phyloP scores from a whole-genome alignment of 257 asterid species.

The Fraxinus cuspidata region DNA sequence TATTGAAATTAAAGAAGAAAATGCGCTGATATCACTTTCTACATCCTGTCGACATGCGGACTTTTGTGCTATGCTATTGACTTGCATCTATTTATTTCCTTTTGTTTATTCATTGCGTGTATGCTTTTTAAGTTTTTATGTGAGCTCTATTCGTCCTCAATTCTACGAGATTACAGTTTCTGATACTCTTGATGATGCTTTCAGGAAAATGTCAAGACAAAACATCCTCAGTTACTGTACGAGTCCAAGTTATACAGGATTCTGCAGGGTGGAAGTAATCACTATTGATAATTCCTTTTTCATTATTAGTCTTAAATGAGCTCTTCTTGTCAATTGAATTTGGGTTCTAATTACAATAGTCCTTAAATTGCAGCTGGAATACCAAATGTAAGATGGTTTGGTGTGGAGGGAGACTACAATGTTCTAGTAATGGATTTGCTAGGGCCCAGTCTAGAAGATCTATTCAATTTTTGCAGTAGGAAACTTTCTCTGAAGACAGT shows the following conservation, averaged over 20 bases:
- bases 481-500: conserved; percentile 95
- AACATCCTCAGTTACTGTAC: conserved; percentile 63
- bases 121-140: not conserved
- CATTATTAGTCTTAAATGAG: conserved; percentile 16
- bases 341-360: conserved; percentile 24
- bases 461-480: conserved; percentile 93
- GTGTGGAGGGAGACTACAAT: conserved; percentile 93
- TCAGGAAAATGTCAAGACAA: conserved; percentile 73
- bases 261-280: conserved; percentile 73
- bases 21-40: not conserved
- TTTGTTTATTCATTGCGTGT: not conserved
- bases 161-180: not conserved
- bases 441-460: conserved; percentile 98
- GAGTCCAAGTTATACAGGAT: conserved; percentile 67
- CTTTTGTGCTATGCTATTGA: not conserved
- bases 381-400: conserved; percentile 94
- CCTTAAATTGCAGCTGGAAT: conserved; percentile 75
- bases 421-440: conserved; percentile 99
- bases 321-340: conserved; percentile 14
- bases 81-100: not conserved
- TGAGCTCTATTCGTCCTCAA: not conserved
- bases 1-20: not conserved
- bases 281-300: not conserved
- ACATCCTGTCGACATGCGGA: not conserved
- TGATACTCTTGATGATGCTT: not conserved